Evolutionary conservation across 225 moss, liverwort and hornwort genomes (phyloP), one percentile per base, ranked within the genome.

Genomic region (Polytrichum formosum): DNA sequence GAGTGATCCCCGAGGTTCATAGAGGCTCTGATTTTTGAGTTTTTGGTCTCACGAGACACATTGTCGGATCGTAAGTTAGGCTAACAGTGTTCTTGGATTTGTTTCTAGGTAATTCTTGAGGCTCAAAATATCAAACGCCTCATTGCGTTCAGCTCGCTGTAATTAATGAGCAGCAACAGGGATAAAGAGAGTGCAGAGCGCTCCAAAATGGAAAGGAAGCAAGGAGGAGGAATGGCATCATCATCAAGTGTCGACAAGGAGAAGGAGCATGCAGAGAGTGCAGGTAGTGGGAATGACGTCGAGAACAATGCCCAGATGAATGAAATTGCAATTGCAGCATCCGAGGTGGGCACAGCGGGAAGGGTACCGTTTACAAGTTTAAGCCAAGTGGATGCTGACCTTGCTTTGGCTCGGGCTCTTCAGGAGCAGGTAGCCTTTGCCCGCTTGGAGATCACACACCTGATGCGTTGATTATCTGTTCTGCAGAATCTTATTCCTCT

Each of bases 381-480:
- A 64, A 90, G 86, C 67, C 92, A 92, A 81, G 90, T 90, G 31
- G 92, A 92, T 75, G 81, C 88, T 28, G 92, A 92, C 74, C 78
- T 92, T 78, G 90, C 84, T 67, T 79, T 92, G 64, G 92, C 92
- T 63, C 86, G 86, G 68, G 77, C 86, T 53, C 88, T 92, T 26
- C 92, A 92, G 80, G 90, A 92, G 27, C 92, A 92, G 92, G 92
- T 90, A 28, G 13, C 46, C 46, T 3, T 46, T 29, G 46, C 6
- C 7, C 10, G 13, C 16, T 46, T 16, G 46, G 46, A 46, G 16
- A 16, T 46, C 13, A 46, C 2, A 9, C 16, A 4, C 10, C 46
- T 46, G 46, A 46, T 46, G 46, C 46, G 46, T 13, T 46, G 4
- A 16, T 10, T 16, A 10, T 10, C 0, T 9, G 2, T 37, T 10